Conservation (phyloP, 108 stramenopile species). For the Skeletonema grethae region DNA sequence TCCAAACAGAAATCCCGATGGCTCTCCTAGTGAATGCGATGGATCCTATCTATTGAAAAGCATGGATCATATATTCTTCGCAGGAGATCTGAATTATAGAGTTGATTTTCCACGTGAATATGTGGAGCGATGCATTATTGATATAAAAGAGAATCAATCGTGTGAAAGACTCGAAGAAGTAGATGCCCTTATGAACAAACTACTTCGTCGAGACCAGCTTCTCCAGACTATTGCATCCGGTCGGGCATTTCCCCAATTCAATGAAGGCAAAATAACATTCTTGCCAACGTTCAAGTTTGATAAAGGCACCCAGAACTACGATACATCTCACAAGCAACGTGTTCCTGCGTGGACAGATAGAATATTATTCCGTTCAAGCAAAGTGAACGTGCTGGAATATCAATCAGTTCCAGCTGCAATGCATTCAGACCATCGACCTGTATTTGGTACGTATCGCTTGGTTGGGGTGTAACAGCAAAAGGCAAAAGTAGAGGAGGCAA, state of each 20-base stretch:
- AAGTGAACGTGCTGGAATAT: constrained; percentile 72
- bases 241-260: constrained; percentile 71
- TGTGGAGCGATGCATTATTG: constrained; percentile 52
- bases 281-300: constrained; percentile 91
- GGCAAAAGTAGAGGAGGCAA: constrained; percentile 5
- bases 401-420: constrained; percentile 54
- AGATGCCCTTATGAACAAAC: constrained; percentile 39
- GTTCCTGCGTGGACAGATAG: constrained; percentile 91
- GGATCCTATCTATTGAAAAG: constrained; percentile 69
- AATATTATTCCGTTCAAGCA: constrained; percentile 76
- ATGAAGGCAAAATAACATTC: constrained; percentile 79
- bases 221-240: constrained; percentile 61
- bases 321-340: constrained; percentile 87
- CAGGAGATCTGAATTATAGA: constrained; percentile 88
- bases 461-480: constrained; percentile 22
- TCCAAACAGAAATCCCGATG: constrained; percentile 30
- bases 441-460: constrained; percentile 67
- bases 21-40: constrained; percentile 21
- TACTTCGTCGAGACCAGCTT: constrained; percentile 82
- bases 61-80: constrained; percentile 79
- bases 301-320: constrained; percentile 74
- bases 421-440: constrained; percentile 88
- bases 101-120: constrained; percentile 80
- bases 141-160: constrained; percentile 28
- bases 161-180: constrained; percentile 4